Evolutionary conservation across 148 eudicot species (phyloP).

Genomic region (Fallopia convolvulus): DNA sequence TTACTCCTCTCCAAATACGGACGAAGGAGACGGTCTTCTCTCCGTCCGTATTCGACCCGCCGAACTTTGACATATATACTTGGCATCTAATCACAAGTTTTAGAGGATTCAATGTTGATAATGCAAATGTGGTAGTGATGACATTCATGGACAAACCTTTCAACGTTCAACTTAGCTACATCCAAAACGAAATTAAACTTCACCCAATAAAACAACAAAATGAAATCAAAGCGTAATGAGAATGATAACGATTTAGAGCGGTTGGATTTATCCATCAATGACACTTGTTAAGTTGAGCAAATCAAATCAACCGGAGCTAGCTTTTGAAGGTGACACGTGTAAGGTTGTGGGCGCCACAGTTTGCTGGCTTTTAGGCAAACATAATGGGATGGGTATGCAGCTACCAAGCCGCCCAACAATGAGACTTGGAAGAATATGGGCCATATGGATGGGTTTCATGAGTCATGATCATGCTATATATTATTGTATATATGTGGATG

Average conservation of each 20-base stretch:
- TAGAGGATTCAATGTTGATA: too few species aligned
- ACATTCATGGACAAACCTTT: too few species aligned
- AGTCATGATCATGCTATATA: too few species aligned
- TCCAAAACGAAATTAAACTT: not conserved
- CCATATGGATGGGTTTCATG: not conserved
- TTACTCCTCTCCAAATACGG: too few species aligned
- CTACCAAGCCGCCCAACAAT: not conserved
- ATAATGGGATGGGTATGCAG: not conserved
- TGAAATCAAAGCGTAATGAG: not conserved
- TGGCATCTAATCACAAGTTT: too few species aligned
- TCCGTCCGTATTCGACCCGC: too few species aligned
- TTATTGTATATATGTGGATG: too few species aligned
- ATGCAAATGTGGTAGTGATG: too few species aligned
- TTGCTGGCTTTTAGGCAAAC: not conserved
- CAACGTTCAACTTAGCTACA: too few species aligned
- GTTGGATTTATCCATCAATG: not conserved
- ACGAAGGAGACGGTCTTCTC: too few species aligned
- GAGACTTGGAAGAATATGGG: not conserved
- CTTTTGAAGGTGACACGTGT: not conserved
- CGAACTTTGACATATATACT: too few species aligned
- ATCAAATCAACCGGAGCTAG: not conserved
- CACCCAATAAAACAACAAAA: not conserved
- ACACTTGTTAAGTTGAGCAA: not conserved
- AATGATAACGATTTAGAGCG: not conserved
- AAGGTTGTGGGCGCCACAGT: not conserved